Evolutionary conservation across 306 rosid genomes (phyloP).

Genomic region (Quercus bicolor): DNA sequence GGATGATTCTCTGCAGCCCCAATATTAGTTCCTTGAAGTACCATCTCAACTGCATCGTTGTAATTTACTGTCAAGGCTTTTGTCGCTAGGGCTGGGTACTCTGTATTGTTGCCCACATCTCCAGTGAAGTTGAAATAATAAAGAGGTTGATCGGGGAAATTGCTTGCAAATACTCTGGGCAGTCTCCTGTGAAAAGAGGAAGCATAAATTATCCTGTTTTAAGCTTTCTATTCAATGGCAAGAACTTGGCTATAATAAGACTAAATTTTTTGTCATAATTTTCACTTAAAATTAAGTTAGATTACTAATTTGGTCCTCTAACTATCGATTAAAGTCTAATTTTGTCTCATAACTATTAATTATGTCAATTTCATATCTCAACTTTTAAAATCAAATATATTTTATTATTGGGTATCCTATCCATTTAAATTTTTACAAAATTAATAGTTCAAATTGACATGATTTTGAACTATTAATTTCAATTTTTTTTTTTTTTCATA

Average conservation of each 20-base stretch:
- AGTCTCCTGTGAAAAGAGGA: not conserved
- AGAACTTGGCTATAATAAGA: not conserved
- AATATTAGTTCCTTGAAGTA: conserved; percentile 42
- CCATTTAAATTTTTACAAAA: no score
- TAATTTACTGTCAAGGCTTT: conserved; percentile 34
- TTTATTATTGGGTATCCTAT: no score
- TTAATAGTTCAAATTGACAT: no score
- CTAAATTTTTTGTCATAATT: not conserved
- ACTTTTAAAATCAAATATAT: no score
- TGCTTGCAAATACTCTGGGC: not conserved
- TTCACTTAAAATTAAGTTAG: no score
- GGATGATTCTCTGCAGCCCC: conserved; percentile 31
- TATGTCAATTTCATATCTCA: no score
- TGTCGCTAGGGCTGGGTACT: conserved; percentile 30
- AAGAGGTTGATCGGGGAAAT: conserved; percentile 43
- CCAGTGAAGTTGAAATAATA: conserved; percentile 32
- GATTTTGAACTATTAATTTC: no score
- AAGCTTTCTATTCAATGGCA: no score
- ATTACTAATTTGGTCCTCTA: no score
- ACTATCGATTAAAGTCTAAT: no score
- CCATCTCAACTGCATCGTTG: conserved; percentile 38
- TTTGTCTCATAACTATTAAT: no score
- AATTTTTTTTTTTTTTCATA: no score
- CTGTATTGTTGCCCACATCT: conserved; percentile 9
- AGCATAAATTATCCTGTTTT: not conserved